A percentile compares a stretch with the other conserved stretches of the same genome.
Conservation (phyloP, 2,329 filamentous ascomycete genomes). For the Colletotrichum higginsianum region DNA sequence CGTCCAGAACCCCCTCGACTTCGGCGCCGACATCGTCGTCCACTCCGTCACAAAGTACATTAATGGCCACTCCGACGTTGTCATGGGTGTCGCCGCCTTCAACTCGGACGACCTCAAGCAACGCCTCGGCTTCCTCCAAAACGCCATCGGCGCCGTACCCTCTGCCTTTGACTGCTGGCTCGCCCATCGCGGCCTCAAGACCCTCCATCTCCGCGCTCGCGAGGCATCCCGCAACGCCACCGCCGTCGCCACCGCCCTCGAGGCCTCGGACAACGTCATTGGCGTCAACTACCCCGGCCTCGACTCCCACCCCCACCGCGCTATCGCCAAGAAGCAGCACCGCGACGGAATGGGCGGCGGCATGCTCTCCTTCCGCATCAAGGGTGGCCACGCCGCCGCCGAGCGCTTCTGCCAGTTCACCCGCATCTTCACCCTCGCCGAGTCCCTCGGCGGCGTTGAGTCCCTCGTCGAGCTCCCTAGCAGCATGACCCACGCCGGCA, state of each 20-base stretch:
- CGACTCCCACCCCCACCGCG: slow-evolving; percentile 86
- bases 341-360: slow-evolving; percentile 94
- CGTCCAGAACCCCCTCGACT: slow-evolving; percentile 94
- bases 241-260: slow-evolving; percentile 81
- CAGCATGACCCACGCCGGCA: slow-evolving; percentile 97
- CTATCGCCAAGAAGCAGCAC: slow-evolving; percentile 91
- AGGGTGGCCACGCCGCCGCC: slow-evolving; percentile 87
- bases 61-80: slow-evolving; percentile 95
- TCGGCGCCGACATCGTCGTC: slow-evolving; percentile 96
- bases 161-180: slow-evolving; percentile 98
- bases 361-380: slow-evolving; percentile 96
- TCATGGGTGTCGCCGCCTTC: slow-evolving; percentile 98
- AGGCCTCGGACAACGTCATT: slow-evolving; percentile 85
- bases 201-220: slow-evolving; percentile 90
- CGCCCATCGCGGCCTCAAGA: slow-evolving; percentile 96
- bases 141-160: slow-evolving; percentile 95
- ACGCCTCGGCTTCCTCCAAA: slow-evolving; percentile 91
- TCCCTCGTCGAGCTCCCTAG: slow-evolving; percentile 91
- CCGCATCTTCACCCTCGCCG: slow-evolving; percentile 91
- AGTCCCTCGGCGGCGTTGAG: slow-evolving; percentile 94
- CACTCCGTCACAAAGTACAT: slow-evolving; percentile 99
- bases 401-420: slow-evolving; percentile 94
- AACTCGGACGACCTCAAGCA: slow-evolving; percentile 86
- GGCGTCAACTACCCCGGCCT: slow-evolving; percentile 97
- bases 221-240: slow-evolving; percentile 89